Evolutionary conservation across 306 rosid species (phyloP), one percentile per base, ranked within the genome.

Genomic region (Prunus dulcis): DNA sequence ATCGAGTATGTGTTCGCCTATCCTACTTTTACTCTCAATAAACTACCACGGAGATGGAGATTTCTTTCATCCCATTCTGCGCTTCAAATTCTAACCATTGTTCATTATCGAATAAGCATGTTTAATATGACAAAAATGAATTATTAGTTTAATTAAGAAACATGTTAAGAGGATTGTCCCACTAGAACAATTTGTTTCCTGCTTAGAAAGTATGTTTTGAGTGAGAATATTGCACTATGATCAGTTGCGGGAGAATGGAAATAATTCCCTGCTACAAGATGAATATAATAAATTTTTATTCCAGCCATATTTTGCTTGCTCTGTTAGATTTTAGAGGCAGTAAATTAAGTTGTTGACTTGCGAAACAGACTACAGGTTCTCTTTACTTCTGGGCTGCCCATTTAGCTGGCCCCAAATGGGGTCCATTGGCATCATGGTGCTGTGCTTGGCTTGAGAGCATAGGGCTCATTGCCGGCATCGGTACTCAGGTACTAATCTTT

Each of bases 341-440:
- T 38, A 6, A 38, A 38, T 38, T 38, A 38, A 38, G 43, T 38
- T 7, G 43, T 38, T 38, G 43, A 38, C 27, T 41, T 7, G 38
- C 38, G 49, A 28, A 76, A 80, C 91, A 93, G 96, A 90, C 98
- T 10, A 93, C 98, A 32, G 98, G 96, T 62, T 93, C 98, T 67
- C 90, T 93, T 12, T 93, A 93, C 84, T 90, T 93, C 76, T 93
- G 98, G 98, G 98, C 98, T 60, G 98, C 98, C 3, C 98, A 93
- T 84, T 86, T 93, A 78, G 96, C 98, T 12, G 98, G 97, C 28
- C 93, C 96, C 4, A 89, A 82, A 77, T 90, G 96, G 96, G 98
- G 98, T 56, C 96, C 98, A 67, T 89, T 93, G 72, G 94, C 98
- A 67, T 93, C 98, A 17, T 93, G 98, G 96, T 89, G 93, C 46